Evolutionary conservation across 306 rosid genomes (phyloP), one percentile per base, ranked within the genome.

Genomic region (Notholithocarpus densiflorus): DNA sequence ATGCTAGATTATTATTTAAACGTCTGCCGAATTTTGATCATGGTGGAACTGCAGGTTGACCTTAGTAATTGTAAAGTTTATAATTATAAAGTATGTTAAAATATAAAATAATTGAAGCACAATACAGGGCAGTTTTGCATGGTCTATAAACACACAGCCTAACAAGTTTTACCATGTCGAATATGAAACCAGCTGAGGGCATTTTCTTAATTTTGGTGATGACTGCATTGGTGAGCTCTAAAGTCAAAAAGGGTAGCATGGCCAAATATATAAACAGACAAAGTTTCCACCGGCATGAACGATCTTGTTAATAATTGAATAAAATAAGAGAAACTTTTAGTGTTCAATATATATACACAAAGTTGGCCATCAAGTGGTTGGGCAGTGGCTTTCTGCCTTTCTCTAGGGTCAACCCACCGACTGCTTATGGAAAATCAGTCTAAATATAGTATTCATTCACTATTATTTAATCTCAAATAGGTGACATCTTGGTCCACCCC

Each of bases 41-140:
- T 18, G 20, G 13, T 26, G 37, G n/a, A 53, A 8, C 1, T 26
- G 40, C 37, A 15, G 6, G 82, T 80, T 82, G 85, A 84, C 85
- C 19, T 0, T 73, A 80, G 84, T 87, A 80, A 85, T 56, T 74
- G 56, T 26, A 19, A 73, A 26, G 79, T 79, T 57, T 40, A 40
- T 2, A 40, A 56, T 52, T 68, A 79, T 24, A 51, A 34, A 40
- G 29, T 43, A 51, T 74, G 23, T n/a, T 80, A 43, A n/a, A n/a
- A 14, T 26, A 76, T 18, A 27, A 52, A 31, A 76, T 60, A 57
- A 34, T 52, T 56, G 14, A 29, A 29, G n/a, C 4, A 7, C n/a
- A 60, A 1, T 62, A 62, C 17, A 62, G 40, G 27, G 20, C 69
- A 14, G 69, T 62, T 14, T 19, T 31, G 2, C 43, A 17, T 64